Conservation (phyloP, 2,329 filamentous ascomycete species). For the Magnaporthiopsis rhizophila region DNA sequence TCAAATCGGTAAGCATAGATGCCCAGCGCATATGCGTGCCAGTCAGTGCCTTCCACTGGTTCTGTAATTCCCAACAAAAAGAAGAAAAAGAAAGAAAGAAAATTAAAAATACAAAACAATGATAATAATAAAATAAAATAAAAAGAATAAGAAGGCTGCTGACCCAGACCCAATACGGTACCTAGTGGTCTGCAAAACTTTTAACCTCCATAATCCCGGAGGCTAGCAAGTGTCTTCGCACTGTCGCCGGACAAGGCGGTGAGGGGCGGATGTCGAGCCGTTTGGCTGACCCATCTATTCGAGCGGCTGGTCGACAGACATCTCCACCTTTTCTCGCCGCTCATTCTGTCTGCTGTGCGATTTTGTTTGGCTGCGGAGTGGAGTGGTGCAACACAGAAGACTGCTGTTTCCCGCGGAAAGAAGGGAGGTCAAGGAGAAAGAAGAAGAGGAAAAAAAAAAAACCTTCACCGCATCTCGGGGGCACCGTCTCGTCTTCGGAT, state of each 20-base stretch:
- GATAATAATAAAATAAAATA: not conserved
- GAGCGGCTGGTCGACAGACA: not conserved
- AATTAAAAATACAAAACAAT: too few relatives aligned
- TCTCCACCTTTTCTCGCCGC: not conserved
- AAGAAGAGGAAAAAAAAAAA: not conserved
- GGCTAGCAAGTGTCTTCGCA: not conserved
- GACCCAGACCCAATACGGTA: not conserved
- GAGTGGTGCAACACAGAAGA: not conserved
- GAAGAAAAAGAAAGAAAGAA: not conserved
- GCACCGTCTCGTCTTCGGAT: not conserved
- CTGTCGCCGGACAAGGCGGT: not conserved
- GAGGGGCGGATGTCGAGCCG: constrained; percentile 5
- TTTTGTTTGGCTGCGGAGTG: not conserved
- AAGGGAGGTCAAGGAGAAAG: not conserved
- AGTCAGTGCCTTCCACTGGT: too few relatives aligned
- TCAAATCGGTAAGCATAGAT: too few relatives aligned
- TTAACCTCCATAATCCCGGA: not conserved
- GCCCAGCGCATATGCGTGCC: too few relatives aligned
- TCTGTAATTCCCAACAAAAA: too few relatives aligned
- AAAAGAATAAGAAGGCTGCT: not conserved
- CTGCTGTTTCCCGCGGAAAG: not conserved
- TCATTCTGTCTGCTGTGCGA: not conserved
- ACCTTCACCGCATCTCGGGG: not conserved
- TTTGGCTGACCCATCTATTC: constrained; percentile 4
- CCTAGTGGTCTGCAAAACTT: not conserved